Evolutionary conservation across 768 basidiomycete species (phyloP), one percentile per base, ranked within the genome.

Genomic region (Lentinula boryana): DNA sequence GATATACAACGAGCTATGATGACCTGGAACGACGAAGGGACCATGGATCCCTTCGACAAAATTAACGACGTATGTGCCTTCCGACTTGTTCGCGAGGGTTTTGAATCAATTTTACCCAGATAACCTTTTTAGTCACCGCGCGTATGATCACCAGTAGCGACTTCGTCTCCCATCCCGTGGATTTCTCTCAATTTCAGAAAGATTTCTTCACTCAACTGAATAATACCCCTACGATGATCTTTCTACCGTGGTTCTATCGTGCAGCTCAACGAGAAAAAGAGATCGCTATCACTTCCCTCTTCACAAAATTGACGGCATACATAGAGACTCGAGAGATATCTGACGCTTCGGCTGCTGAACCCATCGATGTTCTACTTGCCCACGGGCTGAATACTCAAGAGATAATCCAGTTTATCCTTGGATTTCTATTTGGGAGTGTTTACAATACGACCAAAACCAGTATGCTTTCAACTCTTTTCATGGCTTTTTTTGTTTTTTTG

Each of bases 161-260:
- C 43, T 67, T 76, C 4, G 69, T 75, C 1, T 64, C 69, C 4
- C 67, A 76, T 48, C 33, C 38, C 2, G 63, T 65, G 2, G 66
- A 66, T 2, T 63, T 74, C 8, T 60, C 63, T 8, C 62, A 60
- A 4, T 54, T 76, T 8, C 61, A 65, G 27, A 53, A 70, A n/a
- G 65, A 66, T n/a, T 76, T 72, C 54, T 69, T 68, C 63, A 63
- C 61, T 32, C 63, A 74, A 6, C 75, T 77, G 60, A 69, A 73
- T 46, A 66, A 71, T 0, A 78, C 76, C 0, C 72, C 72, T 5
- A 65, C 66, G 3, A 65, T 68, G 18, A 66, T 74, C 1, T 60
- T 75, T 1, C 67, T 78, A 6, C 75, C 75, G 0, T 75, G 71
- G 72, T 67, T 76, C 46, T 75, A 75, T 2, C 67, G 72, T 16